These are phyloP conservation scores for Trichosanthes truncata DNA, from an alignment of 306 rosid species.

Conservation along the genomic window DNA sequence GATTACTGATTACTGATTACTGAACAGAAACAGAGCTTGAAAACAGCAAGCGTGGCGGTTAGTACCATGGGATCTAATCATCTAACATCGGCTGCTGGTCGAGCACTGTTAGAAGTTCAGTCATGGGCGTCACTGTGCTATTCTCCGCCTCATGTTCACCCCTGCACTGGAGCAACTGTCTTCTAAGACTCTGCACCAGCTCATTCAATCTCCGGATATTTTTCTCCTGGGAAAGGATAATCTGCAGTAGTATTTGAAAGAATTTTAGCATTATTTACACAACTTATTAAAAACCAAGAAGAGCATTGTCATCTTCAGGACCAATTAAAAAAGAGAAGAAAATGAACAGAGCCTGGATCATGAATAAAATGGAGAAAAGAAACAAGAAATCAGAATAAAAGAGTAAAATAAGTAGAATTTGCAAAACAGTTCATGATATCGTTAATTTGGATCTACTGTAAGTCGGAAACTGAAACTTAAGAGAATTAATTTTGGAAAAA, in stretches of 20 bases:
- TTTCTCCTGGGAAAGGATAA: constrained; percentile 60
- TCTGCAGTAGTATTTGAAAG: constrained; percentile 23
- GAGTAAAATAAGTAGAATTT: not conserved
- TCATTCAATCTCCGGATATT: constrained; percentile 46
- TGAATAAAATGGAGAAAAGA: not conserved
- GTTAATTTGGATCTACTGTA: not conserved
- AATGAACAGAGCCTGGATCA: not conserved
- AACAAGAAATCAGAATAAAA: not conserved
- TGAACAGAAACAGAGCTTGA: not conserved
- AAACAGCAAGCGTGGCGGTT: not conserved
- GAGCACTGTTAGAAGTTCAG: constrained; percentile 36
- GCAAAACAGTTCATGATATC: not conserved
- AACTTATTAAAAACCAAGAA: not conserved
- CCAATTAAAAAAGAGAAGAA: not conserved
- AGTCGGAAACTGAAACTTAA: not conserved
- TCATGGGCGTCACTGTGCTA: constrained; percentile 25
- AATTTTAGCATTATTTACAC: not conserved
- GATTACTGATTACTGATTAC: constrained; percentile 4
- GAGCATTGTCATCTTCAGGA: not conserved
- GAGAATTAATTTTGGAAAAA: not conserved
- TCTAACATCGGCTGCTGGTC: constrained; percentile 37
- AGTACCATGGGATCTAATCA: constrained; percentile 20
- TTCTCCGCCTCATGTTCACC: constrained; percentile 27
- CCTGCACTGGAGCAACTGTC: constrained; percentile 35
- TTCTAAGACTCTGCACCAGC: constrained; percentile 36